phyloP scores from a whole-genome alignment of 306 rosid species.

The Amphicarpaea edgeworthii region DNA sequence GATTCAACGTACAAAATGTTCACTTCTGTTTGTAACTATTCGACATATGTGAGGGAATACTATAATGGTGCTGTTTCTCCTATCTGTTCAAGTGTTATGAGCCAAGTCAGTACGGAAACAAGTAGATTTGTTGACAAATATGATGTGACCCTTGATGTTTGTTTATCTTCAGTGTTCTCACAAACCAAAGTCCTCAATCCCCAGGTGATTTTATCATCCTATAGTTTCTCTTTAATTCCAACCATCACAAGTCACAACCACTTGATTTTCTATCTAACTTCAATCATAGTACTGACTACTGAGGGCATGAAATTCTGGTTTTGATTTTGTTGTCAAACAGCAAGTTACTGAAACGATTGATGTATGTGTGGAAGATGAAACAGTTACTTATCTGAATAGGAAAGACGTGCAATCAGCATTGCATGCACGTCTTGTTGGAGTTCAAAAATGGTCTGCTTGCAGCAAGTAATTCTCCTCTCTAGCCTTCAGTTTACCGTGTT shows the following conservation, averaged over 20 bases:
- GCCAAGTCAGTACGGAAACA: slow-evolving; percentile 74
- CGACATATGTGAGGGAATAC: slow-evolving; percentile 60
- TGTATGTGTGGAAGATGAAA: slow-evolving; percentile 96
- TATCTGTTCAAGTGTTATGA: slow-evolving; percentile 65
- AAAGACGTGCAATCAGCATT: slow-evolving; percentile 83
- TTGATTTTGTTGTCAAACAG: slow-evolving; percentile 52
- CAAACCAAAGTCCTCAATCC: slow-evolving; percentile 71
- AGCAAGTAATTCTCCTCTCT: slow-evolving; percentile 70
- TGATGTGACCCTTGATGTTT: slow-evolving; percentile 87
- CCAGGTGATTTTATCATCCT: slow-evolving; percentile 48
- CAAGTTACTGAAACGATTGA: slow-evolving; percentile 74
- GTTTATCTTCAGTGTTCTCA: slow-evolving; percentile 71
- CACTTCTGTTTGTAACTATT: slow-evolving; percentile 59
- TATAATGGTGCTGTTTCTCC: slow-evolving; percentile 57
- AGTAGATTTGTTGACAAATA: slow-evolving; percentile 81
- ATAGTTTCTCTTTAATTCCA: not conserved
- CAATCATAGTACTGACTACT: slow-evolving; percentile 29
- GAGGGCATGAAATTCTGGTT: slow-evolving; percentile 24
- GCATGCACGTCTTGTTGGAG: slow-evolving; percentile 84
- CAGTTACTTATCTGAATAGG: slow-evolving; percentile 79
- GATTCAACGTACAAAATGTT: slow-evolving; percentile 55
- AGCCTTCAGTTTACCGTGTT: not conserved
- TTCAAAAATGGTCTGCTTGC: slow-evolving; percentile 82
- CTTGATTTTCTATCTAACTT: slow-evolving; percentile 19
- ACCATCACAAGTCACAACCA: not conserved